phyloP scores from a whole-genome alignment of 495 filamentous ascomycete genomes.

The Echria macrotheca region DNA sequence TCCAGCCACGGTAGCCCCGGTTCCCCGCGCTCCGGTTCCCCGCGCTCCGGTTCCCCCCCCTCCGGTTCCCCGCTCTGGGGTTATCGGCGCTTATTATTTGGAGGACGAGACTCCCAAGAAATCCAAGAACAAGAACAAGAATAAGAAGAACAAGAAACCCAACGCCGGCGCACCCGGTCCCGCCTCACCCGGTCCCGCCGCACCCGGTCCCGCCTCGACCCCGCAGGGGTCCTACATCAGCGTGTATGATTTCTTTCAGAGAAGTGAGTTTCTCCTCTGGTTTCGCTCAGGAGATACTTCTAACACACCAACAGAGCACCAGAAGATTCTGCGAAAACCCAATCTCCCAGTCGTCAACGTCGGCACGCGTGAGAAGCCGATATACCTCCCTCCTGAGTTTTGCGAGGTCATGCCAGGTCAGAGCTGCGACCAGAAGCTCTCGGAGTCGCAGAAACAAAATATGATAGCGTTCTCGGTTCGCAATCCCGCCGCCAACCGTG shows the following conservation, averaged over 20 bases:
- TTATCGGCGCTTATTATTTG: no score
- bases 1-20: no score
- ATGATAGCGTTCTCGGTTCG: not conserved
- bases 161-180: no score
- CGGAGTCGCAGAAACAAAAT: not conserved
- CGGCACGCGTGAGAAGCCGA: slow-evolving; percentile 52
- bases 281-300: no score
- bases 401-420: slow-evolving; percentile 62
- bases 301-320: not conserved
- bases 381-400: slow-evolving; percentile 61
- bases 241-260: not conserved
- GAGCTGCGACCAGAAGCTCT: slow-evolving; percentile 15
- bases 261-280: not conserved
- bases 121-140: no score
- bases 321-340: slow-evolving; percentile 10
- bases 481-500: not conserved
- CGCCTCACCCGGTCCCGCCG: no score
- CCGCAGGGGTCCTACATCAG: not conserved
- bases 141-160: no score
- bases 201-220: no score
- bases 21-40: no score
- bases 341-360: slow-evolving; percentile 61
- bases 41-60: no score
- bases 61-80: no score
- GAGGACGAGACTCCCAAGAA: no score